Base-by-base conservation (phyloP, 108 stramenopile genomes). In the Discostella pseudostelligera region DNA sequence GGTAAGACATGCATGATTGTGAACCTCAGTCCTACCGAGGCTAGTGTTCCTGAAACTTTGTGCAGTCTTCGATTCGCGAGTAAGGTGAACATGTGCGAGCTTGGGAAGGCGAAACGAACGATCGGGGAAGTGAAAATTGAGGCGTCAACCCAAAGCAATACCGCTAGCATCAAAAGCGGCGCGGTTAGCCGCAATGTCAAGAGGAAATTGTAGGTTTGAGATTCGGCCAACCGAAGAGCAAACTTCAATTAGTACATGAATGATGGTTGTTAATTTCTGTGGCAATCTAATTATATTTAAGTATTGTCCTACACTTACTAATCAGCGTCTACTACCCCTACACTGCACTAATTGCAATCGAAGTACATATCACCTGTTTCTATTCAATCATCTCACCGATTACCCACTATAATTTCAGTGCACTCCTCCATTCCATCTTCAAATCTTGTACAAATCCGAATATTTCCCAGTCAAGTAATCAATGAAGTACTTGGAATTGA, bases 1-100 rank as follows among this genome's bases (percentile, higher is more conserved):
- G 86, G 88, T 8, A 96, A 97, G 71, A 91, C 93, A 1, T 72
- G 96, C 48, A 89, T 89, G 13, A 95, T 97, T 61, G 85, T 97
- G 13, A 94, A 93, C 66, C 90, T 93, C 81, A 87, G 82, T 59
- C 97, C 97, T 9, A n/a, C n/a, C n/a, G 55, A 75, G 13, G 67
- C 47, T 19, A 81, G 82, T 21, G 59, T 67, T 44, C 54, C 62
- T 59, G 90, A 92, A 74, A 80, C 83, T 10, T 70, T 92, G 24
- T 89, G 84, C 78, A 82, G 83, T 20, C 70, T 92, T 8, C 69
- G 91, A 11, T 92, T 92, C 65, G 90, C 88, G 11, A 39, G 55
- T 45, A 42, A 66, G 7, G 80, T 81, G 4, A 71, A 65, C 17
- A 64, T 58, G 32, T 65, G 70, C 40, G 80, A 81, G 54, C 80